Evolutionary conservation across 2,329 filamentous ascomycete genomes (phyloP).

Genomic region (Talaromyces sp.): DNA sequence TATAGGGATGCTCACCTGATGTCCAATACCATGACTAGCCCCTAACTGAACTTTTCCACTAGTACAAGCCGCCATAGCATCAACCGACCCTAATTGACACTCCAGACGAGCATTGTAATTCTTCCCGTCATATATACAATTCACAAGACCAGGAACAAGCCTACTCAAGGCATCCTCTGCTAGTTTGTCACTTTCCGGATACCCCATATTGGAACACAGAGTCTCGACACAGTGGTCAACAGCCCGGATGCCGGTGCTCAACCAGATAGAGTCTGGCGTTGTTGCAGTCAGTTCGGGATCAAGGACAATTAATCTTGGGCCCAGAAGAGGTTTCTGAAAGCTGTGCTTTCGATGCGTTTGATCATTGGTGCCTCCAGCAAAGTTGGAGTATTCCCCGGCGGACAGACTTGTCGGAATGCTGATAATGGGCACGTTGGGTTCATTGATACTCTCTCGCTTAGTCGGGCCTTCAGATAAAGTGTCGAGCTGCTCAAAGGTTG

Average conservation of each 20-base stretch:
- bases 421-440: slow-evolving; percentile 28
- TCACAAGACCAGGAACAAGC: slow-evolving; percentile 41
- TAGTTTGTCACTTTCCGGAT: slow-evolving; percentile 31
- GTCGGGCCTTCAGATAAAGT: slow-evolving; percentile 27
- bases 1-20: slow-evolving; percentile 34
- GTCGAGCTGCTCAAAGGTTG: slow-evolving; percentile 34
- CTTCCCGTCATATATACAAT: slow-evolving; percentile 29
- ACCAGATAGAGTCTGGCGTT: slow-evolving; percentile 52
- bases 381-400: slow-evolving; percentile 38
- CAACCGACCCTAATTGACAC: slow-evolving; percentile 49
- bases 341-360: slow-evolving; percentile 30
- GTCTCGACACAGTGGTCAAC: slow-evolving; percentile 57
- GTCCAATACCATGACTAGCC: slow-evolving; percentile 49
- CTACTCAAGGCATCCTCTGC: slow-evolving; percentile 35
- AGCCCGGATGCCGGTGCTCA: slow-evolving; percentile 53
- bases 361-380: slow-evolving; percentile 36
- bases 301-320: slow-evolving; percentile 51
- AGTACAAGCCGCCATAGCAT: slow-evolving; percentile 48
- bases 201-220: slow-evolving; percentile 38
- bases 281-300: slow-evolving; percentile 49
- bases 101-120: slow-evolving; percentile 41
- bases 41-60: slow-evolving; percentile 40
- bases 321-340: slow-evolving; percentile 34
- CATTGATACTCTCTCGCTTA: slow-evolving; percentile 21
- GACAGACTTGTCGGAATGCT: slow-evolving; percentile 40